These are phyloP conservation scores for Aspergillus pseudotamarii DNA, from an alignment of 2,329 filamentous ascomycete species.

Conservation along the genomic window DNA sequence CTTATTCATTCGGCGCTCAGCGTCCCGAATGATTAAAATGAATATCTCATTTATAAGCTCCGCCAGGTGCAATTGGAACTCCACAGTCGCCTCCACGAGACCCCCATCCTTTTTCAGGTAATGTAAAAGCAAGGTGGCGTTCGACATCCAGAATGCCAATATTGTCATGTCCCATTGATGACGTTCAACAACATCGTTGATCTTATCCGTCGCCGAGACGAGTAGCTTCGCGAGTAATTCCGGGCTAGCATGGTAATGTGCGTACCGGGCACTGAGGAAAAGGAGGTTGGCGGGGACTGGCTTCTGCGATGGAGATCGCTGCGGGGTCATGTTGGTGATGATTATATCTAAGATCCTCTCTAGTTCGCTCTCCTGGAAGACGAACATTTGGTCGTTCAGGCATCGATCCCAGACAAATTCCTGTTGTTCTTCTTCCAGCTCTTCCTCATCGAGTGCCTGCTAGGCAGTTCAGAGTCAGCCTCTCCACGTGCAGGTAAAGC, in stretches of 20 bases:
- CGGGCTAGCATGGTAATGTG: slow-evolving; percentile 89
- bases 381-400: slow-evolving; percentile 98
- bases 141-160: slow-evolving; percentile 97
- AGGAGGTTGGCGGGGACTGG: slow-evolving; percentile 96
- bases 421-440: slow-evolving; percentile 83
- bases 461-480: slow-evolving; percentile 5
- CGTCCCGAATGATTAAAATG: slow-evolving; percentile 94
- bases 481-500: background rate
- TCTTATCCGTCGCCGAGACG: slow-evolving; percentile 87
- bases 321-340: slow-evolving; percentile 97
- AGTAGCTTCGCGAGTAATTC: slow-evolving; percentile 82
- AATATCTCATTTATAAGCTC: slow-evolving; percentile 98
- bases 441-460: slow-evolving; percentile 73
- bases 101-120: slow-evolving; percentile 94
- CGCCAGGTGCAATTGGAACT: slow-evolving; percentile 90
- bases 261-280: slow-evolving; percentile 92
- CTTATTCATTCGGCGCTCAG: slow-evolving; percentile 94
- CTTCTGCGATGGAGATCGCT: slow-evolving; percentile 94
- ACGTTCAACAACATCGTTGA: slow-evolving; percentile 93
- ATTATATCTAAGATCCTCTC: slow-evolving; percentile 91
- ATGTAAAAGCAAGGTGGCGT: slow-evolving; percentile 90
- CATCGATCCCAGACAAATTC: slow-evolving; percentile 97
- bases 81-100: slow-evolving; percentile 75
- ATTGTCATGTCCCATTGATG: slow-evolving; percentile 99
- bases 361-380: slow-evolving; percentile 93